A percentile compares a stretch with the other conserved stretches of the same genome.
phyloP scores from a whole-genome alignment of 2,329 filamentous ascomycete species.

The Sporothrix curviconia region DNA sequence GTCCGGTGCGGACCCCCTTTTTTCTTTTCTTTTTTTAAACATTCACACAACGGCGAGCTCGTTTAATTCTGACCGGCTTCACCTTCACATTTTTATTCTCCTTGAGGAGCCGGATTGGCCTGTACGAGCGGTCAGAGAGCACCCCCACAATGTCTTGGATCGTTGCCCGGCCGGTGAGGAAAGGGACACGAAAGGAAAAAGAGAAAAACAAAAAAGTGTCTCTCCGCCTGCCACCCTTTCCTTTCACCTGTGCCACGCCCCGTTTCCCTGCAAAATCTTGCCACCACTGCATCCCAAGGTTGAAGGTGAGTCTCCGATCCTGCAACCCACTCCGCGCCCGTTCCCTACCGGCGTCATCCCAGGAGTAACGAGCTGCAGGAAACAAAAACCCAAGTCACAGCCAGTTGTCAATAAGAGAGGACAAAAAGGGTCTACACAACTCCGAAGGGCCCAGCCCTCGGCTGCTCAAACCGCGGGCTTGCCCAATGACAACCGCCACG shows the following conservation, averaged over 20 bases:
- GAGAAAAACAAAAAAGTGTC: no score
- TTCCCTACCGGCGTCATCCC: no score
- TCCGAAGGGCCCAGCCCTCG: background rate
- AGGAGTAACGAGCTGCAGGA: no score
- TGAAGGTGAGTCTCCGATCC: no score
- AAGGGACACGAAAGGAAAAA: background rate
- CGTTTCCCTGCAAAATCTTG: no score
- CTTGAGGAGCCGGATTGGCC: no score
- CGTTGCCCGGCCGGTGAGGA: slow-evolving; percentile 2
- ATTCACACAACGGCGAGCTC: background rate
- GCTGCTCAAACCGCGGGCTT: slow-evolving; percentile 8
- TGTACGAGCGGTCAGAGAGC: background rate
- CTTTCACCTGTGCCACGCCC: no score
- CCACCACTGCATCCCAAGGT: no score
- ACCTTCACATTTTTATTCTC: background rate
- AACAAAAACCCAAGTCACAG: no score
- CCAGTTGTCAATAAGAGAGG: background rate
- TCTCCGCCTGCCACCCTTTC: no score
- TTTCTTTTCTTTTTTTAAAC: background rate
- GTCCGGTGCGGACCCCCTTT: background rate
- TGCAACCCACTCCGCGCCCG: no score
- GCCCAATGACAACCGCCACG: background rate
- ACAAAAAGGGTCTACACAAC: background rate
- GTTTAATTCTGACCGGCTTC: background rate
- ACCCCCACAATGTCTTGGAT: slow-evolving; percentile 5